phyloP scores from a whole-genome alignment of 1,139 yeast species.

The Scheffersomyces quercinus region DNA sequence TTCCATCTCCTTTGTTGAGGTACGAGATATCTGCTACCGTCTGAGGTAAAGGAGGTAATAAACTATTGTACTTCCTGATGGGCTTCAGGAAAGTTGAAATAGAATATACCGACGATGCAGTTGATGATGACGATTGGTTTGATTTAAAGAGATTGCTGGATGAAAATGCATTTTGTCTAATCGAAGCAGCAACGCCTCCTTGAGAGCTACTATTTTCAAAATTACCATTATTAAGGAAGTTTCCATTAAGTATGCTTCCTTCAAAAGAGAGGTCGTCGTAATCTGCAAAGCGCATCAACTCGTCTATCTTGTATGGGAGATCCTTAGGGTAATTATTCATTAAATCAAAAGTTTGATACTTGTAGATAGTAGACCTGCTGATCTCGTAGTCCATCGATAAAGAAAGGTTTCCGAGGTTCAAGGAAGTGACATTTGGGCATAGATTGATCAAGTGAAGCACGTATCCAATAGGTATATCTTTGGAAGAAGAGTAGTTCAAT shows the following conservation, averaged over 20 bases:
- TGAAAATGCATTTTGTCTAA: background rate
- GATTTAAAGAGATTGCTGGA: background rate
- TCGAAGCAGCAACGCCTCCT: background rate
- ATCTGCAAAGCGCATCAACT: constrained; percentile 19
- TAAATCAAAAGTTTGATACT: constrained; percentile 42
- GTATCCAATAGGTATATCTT: constrained; percentile 71
- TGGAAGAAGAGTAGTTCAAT: constrained; percentile 55
- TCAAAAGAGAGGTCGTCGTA: constrained; percentile 8
- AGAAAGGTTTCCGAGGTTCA: constrained; percentile 57
- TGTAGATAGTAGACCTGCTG: constrained; percentile 25
- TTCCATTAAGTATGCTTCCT: constrained; percentile 4
- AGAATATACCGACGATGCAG: constrained; percentile 35
- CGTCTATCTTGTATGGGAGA: constrained; percentile 23
- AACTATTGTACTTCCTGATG: constrained; percentile 33
- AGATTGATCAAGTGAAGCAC: constrained; percentile 57
- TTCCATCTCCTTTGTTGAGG: constrained; percentile 38
- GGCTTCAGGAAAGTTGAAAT: constrained; percentile 32
- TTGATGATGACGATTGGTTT: constrained; percentile 17
- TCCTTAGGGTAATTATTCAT: constrained; percentile 40
- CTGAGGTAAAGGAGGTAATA: constrained; percentile 38
- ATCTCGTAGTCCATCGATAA: constrained; percentile 63
- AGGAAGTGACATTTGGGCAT: constrained; percentile 54
- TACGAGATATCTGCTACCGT: constrained; percentile 27
- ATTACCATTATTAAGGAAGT: constrained; percentile 1
- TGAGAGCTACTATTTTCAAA: constrained; percentile 3